phyloP scores from a whole-genome alignment of 2,329 filamentous ascomycete genomes.

The Phyllosticta ampelicida region DNA sequence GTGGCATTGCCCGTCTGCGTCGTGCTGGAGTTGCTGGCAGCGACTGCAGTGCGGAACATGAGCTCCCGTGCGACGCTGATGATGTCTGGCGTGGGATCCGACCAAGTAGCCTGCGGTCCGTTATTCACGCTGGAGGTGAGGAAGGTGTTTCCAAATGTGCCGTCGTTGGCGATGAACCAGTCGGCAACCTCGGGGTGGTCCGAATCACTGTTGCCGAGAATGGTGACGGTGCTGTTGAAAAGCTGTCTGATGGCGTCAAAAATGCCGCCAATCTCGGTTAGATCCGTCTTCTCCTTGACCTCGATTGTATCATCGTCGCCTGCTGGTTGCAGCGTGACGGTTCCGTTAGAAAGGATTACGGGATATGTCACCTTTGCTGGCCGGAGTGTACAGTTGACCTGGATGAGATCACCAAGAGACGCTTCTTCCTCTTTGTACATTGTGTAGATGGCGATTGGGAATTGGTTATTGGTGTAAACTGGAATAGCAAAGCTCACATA shows the following conservation, averaged over 20 bases:
- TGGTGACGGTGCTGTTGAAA: not conserved
- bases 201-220: not conserved
- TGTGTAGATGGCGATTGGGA: not conserved
- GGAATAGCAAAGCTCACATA: not conserved
- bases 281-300: not conserved
- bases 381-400: slow-evolving; percentile 12
- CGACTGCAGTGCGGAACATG: not conserved
- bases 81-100: not conserved
- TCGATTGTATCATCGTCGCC: not conserved
- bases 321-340: not conserved
- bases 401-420: slow-evolving; percentile 12
- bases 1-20: not conserved
- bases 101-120: not conserved
- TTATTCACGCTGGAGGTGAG: not conserved
- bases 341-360: slow-evolving; percentile 12
- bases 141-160: not conserved
- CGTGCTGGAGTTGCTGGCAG: not conserved
- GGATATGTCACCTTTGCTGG: slow-evolving; percentile 10
- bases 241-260: not conserved
- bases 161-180: not conserved
- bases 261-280: not conserved
- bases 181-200: not conserved
- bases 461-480: not conserved
- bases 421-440: slow-evolving; percentile 11
- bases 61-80: not conserved